Evolutionary conservation across 495 filamentous ascomycete species (phyloP).

Genomic region (Hyphodiscus hymeniophilus): DNA sequence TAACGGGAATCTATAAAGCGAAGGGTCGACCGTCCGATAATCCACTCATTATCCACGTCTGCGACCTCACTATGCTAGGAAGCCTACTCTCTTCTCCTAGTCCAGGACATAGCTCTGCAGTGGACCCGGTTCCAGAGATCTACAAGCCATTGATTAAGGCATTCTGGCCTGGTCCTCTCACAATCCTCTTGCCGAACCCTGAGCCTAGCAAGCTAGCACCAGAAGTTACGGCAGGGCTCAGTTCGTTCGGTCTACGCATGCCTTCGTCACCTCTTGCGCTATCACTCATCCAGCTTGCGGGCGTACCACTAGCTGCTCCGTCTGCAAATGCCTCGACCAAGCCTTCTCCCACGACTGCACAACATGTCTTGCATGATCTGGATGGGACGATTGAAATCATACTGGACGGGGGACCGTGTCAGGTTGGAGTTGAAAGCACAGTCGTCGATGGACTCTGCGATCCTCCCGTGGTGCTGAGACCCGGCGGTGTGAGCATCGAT

Average conservation of each 20-base stretch:
- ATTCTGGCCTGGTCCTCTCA: constrained; percentile 95
- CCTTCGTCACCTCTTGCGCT: constrained; percentile 77
- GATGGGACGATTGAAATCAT: constrained; percentile 78
- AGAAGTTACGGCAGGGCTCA: constrained; percentile 76
- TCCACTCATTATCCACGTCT: constrained; percentile 87
- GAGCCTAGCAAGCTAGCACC: constrained; percentile 60
- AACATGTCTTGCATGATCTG: constrained; percentile 82
- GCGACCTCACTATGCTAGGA: constrained; percentile 71
- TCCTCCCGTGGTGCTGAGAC: constrained; percentile 76
- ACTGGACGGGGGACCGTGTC: constrained; percentile 78
- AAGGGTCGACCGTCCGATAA: constrained; percentile 92
- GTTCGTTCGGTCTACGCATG: constrained; percentile 86
- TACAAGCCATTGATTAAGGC: constrained; percentile 71
- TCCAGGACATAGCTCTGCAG: constrained; percentile 8
- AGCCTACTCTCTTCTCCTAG: constrained; percentile 21
- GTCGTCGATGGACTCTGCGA: constrained; percentile 83
- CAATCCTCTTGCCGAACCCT: constrained; percentile 80
- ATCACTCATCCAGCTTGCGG: constrained; percentile 68
- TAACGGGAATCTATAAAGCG: constrained; percentile 82
- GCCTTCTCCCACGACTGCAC: constrained; percentile 81
- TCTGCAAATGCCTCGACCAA: constrained; percentile 91
- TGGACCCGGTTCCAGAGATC: constrained; percentile 57
- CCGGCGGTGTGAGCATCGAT: constrained; percentile 87
- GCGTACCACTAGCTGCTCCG: constrained; percentile 80
- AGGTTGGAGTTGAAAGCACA: constrained; percentile 90